A percentile compares a stretch with the other conserved stretches of the same genome.
phyloP scores from a whole-genome alignment of 495 filamentous ascomycete species.

The Lepidopterella palustris region DNA sequence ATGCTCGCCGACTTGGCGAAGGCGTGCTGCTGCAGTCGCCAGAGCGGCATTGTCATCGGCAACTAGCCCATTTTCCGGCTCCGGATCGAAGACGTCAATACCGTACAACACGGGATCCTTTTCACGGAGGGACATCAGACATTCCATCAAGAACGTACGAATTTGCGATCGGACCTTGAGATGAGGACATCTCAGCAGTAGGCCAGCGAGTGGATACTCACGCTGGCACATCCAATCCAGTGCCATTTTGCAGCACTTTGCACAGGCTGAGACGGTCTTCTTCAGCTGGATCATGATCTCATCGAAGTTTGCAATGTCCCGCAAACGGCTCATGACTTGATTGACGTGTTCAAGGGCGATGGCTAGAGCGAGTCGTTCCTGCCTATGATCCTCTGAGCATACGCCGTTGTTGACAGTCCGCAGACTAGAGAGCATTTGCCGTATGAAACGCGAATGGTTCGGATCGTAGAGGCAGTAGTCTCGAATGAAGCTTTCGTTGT shows the following conservation, averaged over 20 bases:
- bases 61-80: constrained; percentile 8
- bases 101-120: constrained; percentile 22
- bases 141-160: constrained; percentile 18
- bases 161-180: constrained; percentile 53
- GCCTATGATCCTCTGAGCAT: constrained; percentile 45
- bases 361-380: constrained; percentile 57
- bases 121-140: constrained; percentile 20
- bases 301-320: constrained; percentile 60
- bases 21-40: neutral
- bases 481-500: constrained; percentile 67
- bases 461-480: constrained; percentile 78
- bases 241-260: constrained; percentile 50
- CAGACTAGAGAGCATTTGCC: constrained; percentile 48
- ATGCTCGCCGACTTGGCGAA: constrained; percentile 4
- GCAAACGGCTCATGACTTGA: constrained; percentile 67
- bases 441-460: constrained; percentile 61
- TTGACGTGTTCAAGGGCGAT: constrained; percentile 69
- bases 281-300: constrained; percentile 49
- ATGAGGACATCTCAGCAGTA: constrained; percentile 61
- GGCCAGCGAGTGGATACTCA: constrained; percentile 52
- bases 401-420: constrained; percentile 39
- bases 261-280: constrained; percentile 48
- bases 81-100: constrained; percentile 15
- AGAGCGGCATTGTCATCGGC: constrained; percentile 12
- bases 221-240: constrained; percentile 58